Evolutionary conservation across 2,329 filamentous ascomycete species (phyloP), one percentile per base, ranked within the genome.

Genomic region (Aspergillus pseudoviridinutans): DNA sequence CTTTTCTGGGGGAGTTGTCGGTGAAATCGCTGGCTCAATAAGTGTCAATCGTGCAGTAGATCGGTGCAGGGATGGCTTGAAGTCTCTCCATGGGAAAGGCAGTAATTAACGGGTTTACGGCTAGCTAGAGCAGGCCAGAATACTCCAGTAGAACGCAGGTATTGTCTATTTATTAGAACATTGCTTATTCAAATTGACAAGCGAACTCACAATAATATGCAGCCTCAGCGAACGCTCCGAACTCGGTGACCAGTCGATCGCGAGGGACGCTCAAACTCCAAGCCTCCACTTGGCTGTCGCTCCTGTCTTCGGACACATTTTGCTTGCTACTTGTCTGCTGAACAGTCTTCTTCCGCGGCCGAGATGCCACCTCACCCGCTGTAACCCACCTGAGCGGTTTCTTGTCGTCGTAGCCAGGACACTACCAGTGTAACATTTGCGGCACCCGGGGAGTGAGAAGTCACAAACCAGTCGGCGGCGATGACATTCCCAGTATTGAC

Each of bases 381-480:
- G 50, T 22, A 4, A 54, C 25, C 57, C 57, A 56, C 29, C 51
- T 53, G 9, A 58, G 46, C 25, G 57, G 57, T 32, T 58, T 56
- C 8, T 58, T 56, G 3, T 52, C 54, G 24, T 49, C 54, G 28
- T 59, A 59, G 27, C 57, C 57, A 1, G 54, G 57, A 27, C 57
- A 59, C 20, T 35, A n/a, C n/a, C n/a, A n/a, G n/a, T 22, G 14
- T 35, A 38, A 29, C 57, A 59, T 35, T 59, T 59, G 35, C 49
- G 42, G 41, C 57, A 59, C 4, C 46, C 32, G 1, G 51, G 57
- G 5, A 24, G 32, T 14, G 35, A 38, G 25, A 53, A 59, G 49
- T 59, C 54, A 49, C 57, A 59, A 9, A 58, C 57, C 4, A 59
- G 46, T 7, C 57, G 57, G 44, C 54, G 54, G 8, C 57, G 54